A percentile compares a stretch with the other conserved stretches of the same genome.
phyloP scores from a whole-genome alignment of 805 yeast genomes.

The Candida easanensis region DNA sequence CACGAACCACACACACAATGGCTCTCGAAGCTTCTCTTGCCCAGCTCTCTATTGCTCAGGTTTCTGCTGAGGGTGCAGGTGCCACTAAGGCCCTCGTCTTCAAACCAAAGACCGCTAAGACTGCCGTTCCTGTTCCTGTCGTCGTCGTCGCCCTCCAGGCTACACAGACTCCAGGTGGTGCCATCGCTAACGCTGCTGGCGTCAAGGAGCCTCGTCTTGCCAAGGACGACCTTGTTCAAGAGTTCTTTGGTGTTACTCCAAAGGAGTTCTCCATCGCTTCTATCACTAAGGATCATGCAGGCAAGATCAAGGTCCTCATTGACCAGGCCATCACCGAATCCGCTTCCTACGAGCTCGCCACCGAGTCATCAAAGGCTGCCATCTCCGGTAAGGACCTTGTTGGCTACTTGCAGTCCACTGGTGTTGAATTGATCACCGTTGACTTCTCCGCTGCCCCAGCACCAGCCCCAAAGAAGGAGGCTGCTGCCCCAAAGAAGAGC shows the following conservation, averaged over 20 bases:
- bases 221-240: conserved; percentile 70
- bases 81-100: conserved; percentile 76
- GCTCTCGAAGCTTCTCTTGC: conserved; percentile 68
- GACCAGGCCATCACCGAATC: conserved; percentile 44
- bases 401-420: conserved; percentile 47
- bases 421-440: conserved; percentile 50
- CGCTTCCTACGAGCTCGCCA: conserved; percentile 40
- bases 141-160: conserved; percentile 72
- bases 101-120: conserved; percentile 88
- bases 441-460: conserved; percentile 48
- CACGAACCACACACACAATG: conserved; percentile 36
- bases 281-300: conserved; percentile 43
- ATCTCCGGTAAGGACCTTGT: conserved; percentile 45
- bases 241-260: conserved; percentile 55
- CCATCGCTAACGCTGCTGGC: conserved; percentile 62
- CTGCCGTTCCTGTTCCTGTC: conserved; percentile 75
- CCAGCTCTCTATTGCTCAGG: conserved; percentile 58
- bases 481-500: conserved; percentile 28
- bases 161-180: conserved; percentile 65
- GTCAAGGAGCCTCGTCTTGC: conserved; percentile 89
- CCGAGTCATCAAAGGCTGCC: conserved; percentile 50
- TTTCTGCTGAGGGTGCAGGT: conserved; percentile 46
- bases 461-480: conserved; percentile 26
- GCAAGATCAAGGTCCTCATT: conserved; percentile 57
- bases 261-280: conserved; percentile 62